phyloP scores from a whole-genome alignment of 768 basidiomycete species.

The Amyloporia xantha region DNA sequence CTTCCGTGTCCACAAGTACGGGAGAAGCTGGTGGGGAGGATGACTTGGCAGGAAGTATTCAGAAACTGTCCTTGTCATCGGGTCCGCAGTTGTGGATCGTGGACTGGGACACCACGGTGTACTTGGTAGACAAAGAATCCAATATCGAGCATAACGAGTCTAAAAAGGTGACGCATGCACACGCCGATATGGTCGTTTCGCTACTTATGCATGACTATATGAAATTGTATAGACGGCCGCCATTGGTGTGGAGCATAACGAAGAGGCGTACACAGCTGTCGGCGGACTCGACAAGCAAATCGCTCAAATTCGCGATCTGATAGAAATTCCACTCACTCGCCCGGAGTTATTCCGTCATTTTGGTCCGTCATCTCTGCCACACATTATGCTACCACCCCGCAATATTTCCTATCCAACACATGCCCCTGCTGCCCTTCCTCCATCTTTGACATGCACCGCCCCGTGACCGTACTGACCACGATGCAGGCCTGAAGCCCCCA shows the following conservation, averaged over 20 bases:
- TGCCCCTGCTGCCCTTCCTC: slow-evolving; percentile 13
- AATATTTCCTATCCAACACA: background rate
- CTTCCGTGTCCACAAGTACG: slow-evolving; percentile 32
- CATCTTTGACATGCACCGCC: background rate
- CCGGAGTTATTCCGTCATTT: slow-evolving; percentile 78
- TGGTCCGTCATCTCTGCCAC: slow-evolving; percentile 29
- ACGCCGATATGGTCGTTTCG: background rate
- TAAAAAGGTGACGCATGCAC: slow-evolving; percentile 7
- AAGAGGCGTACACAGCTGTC: slow-evolving; percentile 70
- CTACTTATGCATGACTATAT: background rate
- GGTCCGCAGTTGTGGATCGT: slow-evolving; percentile 47
- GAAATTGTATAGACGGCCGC: background rate
- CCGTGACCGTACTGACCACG: background rate
- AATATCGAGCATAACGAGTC: slow-evolving; percentile 12
- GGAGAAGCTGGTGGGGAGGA: background rate
- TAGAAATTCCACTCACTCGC: slow-evolving; percentile 80
- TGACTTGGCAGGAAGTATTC: slow-evolving; percentile 23
- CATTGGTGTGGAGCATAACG: slow-evolving; percentile 5
- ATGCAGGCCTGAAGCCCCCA: slow-evolving; percentile 84
- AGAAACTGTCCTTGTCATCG: slow-evolving; percentile 38
- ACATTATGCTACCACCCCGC: background rate
- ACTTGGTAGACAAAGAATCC: slow-evolving; percentile 24
- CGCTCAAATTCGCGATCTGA: slow-evolving; percentile 72
- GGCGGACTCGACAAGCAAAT: slow-evolving; percentile 91
- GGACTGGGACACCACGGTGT: slow-evolving; percentile 62